Evolutionary conservation across 805 yeast genomes (phyloP).

Genomic region (Yamadazyma sp.): DNA sequence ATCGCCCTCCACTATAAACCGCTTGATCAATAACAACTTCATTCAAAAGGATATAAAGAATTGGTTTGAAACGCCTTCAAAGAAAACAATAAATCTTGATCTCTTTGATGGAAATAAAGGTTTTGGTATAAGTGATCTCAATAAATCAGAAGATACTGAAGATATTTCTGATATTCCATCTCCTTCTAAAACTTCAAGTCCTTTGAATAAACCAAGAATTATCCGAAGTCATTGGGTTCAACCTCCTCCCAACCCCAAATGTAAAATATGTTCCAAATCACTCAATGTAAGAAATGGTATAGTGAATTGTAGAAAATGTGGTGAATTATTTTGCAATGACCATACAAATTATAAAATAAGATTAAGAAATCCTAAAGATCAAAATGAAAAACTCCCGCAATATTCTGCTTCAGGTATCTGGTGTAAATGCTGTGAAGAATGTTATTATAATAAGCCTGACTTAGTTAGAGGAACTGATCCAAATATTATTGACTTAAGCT

Average conservation of each 20-base stretch:
- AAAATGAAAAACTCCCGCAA: constrained; percentile 40
- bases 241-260: constrained; percentile 41
- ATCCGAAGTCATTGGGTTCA: constrained; percentile 59
- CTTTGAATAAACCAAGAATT: constrained; percentile 18
- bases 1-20: constrained; percentile 7
- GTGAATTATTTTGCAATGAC: constrained; percentile 60
- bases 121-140: constrained; percentile 28
- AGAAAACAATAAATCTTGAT: constrained; percentile 45
- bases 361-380: constrained; percentile 44
- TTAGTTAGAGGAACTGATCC: constrained; percentile 42
- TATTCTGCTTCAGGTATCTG: constrained; percentile 51
- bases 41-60: constrained; percentile 37
- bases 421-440: constrained; percentile 65
- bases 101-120: constrained; percentile 44
- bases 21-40: constrained; percentile 13
- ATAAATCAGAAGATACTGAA: constrained; percentile 3
- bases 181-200: constrained; percentile 4
- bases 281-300: constrained; percentile 53
- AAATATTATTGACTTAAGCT: constrained; percentile 42
- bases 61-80: constrained; percentile 35
- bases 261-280: constrained; percentile 18
- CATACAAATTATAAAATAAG: constrained; percentile 59
- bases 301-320: constrained; percentile 76
- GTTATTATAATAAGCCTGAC: constrained; percentile 58
- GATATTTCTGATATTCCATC: neutral